Conservation (phyloP, 768 basidiomycete genomes). For the Collybia nuda region DNA sequence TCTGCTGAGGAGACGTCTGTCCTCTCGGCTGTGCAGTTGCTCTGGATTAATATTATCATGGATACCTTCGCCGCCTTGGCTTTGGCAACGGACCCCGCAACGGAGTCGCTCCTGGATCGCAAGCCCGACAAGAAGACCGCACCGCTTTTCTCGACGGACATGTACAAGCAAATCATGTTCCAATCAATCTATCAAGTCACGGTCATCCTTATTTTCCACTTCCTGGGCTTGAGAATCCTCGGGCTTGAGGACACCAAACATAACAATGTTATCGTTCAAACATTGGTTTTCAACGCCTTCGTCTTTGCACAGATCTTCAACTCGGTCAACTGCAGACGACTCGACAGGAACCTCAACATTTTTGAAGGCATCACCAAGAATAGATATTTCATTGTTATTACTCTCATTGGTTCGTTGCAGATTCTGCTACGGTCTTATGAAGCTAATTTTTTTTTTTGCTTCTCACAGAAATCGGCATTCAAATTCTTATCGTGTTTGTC, state of each 20-base stretch:
- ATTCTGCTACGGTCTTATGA: conserved; percentile 18
- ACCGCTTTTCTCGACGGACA: conserved; percentile 87
- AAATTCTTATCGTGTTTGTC: conserved; percentile 87
- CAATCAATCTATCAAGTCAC: conserved; percentile 87
- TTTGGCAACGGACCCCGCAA: conserved; percentile 94
- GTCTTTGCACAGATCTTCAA: conserved; percentile 98
- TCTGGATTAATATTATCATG: conserved; percentile 99
- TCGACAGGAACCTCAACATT: conserved; percentile 86
- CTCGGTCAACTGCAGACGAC: conserved; percentile 85
- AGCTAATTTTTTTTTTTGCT: conserved; percentile 3
- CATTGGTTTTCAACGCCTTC: conserved; percentile 96
- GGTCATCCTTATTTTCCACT: conserved; percentile 88
- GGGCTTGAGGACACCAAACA: conserved; percentile 41
- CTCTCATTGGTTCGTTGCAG: conserved; percentile 72
- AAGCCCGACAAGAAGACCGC: conserved; percentile 89
- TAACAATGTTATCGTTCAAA: conserved; percentile 52
- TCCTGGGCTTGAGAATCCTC: conserved; percentile 73
- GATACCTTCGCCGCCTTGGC: conserved; percentile 98
- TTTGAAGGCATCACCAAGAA: conserved; percentile 82
- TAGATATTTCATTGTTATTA: conserved; percentile 82
- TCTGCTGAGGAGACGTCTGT: conserved; percentile 77
- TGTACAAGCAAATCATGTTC: conserved; percentile 95
- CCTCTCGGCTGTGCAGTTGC: conserved; percentile 92
- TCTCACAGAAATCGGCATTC: conserved; percentile 88
- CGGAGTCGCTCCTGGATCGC: conserved; percentile 75